A percentile compares a stretch with the other conserved stretches of the same genome.
Evolutionary conservation across 2,329 filamentous ascomycete genomes (phyloP).

Genomic region (Alternaria hordeiaustralica): DNA sequence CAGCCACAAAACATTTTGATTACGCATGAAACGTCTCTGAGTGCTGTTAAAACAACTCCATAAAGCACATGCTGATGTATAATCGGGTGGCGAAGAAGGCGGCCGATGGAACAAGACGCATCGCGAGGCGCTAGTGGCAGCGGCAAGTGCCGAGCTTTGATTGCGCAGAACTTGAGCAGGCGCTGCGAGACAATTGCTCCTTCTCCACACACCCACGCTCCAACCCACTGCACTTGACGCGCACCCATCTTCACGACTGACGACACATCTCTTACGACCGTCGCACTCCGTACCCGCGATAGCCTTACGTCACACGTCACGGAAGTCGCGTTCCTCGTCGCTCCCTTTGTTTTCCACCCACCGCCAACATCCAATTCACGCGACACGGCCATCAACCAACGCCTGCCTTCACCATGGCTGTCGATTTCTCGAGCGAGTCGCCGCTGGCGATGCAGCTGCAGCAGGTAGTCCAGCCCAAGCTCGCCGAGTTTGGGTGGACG

Average conservation of each 20-base stretch:
- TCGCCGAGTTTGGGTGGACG: slow-evolving; percentile 92
- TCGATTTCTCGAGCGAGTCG: slow-evolving; percentile 78
- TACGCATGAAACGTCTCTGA: background rate
- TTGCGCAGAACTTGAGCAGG: slow-evolving; percentile 21
- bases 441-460: slow-evolving; percentile 85
- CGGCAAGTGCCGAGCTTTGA: slow-evolving; percentile 18
- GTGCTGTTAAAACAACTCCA: background rate
- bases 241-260: slow-evolving; percentile 20
- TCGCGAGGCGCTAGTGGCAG: slow-evolving; percentile 5
- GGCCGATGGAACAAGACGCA: background rate
- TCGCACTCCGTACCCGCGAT: slow-evolving; percentile 18
- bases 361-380: slow-evolving; percentile 19
- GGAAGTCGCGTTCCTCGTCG: slow-evolving; percentile 31
- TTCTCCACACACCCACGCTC: slow-evolving; percentile 14
- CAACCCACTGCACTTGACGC: slow-evolving; percentile 4
- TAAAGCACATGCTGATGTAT: background rate
- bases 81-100: slow-evolving; percentile 1
- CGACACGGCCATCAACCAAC: slow-evolving; percentile 14
- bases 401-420: slow-evolving; percentile 65
- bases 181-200: slow-evolving; percentile 12
- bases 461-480: slow-evolving; percentile 83
- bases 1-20: too few species aligned
- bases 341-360: slow-evolving; percentile 27
- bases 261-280: slow-evolving; percentile 15
- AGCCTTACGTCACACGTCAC: slow-evolving; percentile 18